Conservation (phyloP, 441 rosid genomes). For the Pelargonium exstipulatum region DNA sequence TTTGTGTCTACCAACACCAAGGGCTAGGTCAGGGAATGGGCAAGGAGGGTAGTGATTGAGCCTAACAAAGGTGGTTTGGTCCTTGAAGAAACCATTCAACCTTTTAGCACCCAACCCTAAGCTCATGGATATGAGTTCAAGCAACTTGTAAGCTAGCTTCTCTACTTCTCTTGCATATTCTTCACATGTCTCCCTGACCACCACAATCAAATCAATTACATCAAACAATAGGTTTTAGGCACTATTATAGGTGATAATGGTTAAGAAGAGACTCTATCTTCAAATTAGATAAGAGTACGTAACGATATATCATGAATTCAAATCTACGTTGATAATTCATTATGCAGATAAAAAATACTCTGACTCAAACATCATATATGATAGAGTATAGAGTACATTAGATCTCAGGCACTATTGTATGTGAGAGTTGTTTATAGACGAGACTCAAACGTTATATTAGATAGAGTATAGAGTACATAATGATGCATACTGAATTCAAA, state of each 20-base stretch:
- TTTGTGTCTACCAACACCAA: slow-evolving; percentile 76
- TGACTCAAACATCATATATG: no score
- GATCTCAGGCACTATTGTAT: no score
- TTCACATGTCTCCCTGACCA: slow-evolving; percentile 46
- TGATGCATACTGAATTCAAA: no score
- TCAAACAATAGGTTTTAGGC: background rate
- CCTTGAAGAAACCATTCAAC: slow-evolving; percentile 48
- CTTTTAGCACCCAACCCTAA: slow-evolving; percentile 48
- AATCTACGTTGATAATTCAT: no score
- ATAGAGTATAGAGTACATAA: no score
- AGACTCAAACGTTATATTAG: no score
- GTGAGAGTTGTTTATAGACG: no score
- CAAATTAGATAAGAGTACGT: background rate
- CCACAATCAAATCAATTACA: background rate
- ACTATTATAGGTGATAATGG: background rate
- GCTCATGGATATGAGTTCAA: slow-evolving; percentile 55
- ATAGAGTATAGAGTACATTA: no score
- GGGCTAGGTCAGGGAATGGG: slow-evolving; percentile 67
- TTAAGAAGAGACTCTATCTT: background rate
- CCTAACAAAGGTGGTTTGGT: slow-evolving; percentile 51
- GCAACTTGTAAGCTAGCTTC: slow-evolving; percentile 44
- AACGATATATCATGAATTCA: no score
- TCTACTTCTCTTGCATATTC: slow-evolving; percentile 52
- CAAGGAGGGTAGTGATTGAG: slow-evolving; percentile 77
- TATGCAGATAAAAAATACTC: no score